phyloP scores from a whole-genome alignment of 140 eudicot species.

The Ambrosia hybrid region DNA sequence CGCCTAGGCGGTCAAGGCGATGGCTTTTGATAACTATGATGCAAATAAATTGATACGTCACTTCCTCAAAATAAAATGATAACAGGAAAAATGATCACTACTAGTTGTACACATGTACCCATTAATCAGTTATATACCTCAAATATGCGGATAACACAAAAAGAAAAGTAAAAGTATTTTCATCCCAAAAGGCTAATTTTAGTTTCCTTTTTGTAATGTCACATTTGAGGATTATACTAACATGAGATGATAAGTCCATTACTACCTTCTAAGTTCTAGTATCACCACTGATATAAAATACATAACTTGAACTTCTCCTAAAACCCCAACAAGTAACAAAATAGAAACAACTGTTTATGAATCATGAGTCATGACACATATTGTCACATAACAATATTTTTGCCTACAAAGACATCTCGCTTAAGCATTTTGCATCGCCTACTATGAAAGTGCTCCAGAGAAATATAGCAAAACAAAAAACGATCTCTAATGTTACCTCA shows the following conservation, averaged over 20 bases:
- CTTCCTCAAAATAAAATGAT: too few relatives aligned
- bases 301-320: not conserved
- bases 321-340: not conserved
- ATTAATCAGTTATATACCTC: not conserved
- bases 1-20: too few relatives aligned
- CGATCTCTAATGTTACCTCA: constrained; percentile 55
- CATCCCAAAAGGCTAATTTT: not conserved
- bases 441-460: constrained; percentile 1
- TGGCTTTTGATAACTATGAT: too few relatives aligned
- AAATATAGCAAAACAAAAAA: constrained; percentile 20
- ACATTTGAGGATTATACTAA: constrained; percentile 2
- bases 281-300: not conserved
- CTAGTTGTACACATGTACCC: not conserved
- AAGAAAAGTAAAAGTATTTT: not conserved
- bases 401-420: constrained; percentile 6
- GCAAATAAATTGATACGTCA: too few relatives aligned
- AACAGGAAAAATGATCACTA: too few relatives aligned
- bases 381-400: too few relatives aligned
- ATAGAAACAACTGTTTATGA: not conserved
- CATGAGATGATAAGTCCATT: constrained; percentile 15
- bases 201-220: not conserved
- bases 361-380: too few relatives aligned
- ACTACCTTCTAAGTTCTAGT: constrained; percentile 2
- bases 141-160: constrained; percentile 4
- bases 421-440: constrained; percentile 20